Evolutionary conservation across 2,329 filamentous ascomycete genomes (phyloP).

Genomic region (Penicillium sp.): DNA sequence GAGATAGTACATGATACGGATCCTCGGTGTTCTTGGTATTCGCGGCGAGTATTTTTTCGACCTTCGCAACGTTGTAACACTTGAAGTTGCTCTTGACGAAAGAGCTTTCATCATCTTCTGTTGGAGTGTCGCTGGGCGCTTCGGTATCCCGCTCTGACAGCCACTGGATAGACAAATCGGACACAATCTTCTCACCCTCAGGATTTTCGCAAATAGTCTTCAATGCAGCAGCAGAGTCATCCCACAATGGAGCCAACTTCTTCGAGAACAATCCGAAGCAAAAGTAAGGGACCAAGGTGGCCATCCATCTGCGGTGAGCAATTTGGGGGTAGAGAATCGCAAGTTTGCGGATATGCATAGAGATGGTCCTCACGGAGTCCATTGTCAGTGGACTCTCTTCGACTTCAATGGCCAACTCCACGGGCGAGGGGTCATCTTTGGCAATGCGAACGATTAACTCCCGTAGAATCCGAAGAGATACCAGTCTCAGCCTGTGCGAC

Average conservation of each 20-base stretch:
- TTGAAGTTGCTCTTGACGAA: conserved; percentile 61
- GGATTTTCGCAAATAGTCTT: conserved; percentile 70
- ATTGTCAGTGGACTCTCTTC: conserved; percentile 77
- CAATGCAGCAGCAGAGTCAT: conserved; percentile 73
- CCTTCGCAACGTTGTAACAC: conserved; percentile 68
- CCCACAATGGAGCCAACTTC: conserved; percentile 81
- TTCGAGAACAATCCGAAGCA: conserved; percentile 88
- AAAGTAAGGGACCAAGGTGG: conserved; percentile 72
- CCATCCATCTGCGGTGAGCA: conserved; percentile 61
- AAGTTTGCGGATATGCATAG: conserved; percentile 82
- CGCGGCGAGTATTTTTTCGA: conserved; percentile 53
- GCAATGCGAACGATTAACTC: conserved; percentile 52
- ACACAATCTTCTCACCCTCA: conserved; percentile 68
- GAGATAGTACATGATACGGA: conserved; percentile 58
- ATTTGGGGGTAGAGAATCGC: conserved; percentile 61
- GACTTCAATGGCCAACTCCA: conserved; percentile 67
- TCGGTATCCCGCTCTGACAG: conserved; percentile 46
- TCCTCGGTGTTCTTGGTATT: conserved; percentile 54
- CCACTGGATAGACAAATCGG: conserved; percentile 75
- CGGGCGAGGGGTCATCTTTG: conserved; percentile 45
- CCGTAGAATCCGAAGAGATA: conserved; percentile 69
- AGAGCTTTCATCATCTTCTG: conserved; percentile 22
- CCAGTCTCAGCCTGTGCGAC: conserved; percentile 70
- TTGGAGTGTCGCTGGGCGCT: conserved; percentile 18
- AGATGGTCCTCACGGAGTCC: conserved; percentile 70